Conservation (phyloP, 345 rosid species). For the Populus simonii region DNA sequence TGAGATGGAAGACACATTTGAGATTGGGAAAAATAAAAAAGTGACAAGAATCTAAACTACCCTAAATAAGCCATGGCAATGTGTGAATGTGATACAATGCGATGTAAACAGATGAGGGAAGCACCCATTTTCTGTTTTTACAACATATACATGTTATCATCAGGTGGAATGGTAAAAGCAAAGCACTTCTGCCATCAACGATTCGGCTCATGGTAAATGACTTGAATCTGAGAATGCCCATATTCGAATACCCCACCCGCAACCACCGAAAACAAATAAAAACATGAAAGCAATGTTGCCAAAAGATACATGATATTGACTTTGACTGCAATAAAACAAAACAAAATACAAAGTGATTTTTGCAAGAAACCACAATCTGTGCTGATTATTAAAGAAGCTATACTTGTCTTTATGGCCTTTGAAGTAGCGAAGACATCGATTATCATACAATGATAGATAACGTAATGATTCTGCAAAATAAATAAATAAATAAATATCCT, state of each 20-base stretch:
- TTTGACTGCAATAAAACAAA: background rate
- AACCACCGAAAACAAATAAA: background rate
- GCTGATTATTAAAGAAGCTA: background rate
- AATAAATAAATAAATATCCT: too few species aligned
- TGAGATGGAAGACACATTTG: background rate
- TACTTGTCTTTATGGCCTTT: conserved; percentile 96
- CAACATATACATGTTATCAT: background rate
- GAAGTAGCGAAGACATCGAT: conserved; percentile 93
- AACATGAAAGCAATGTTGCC: background rate
- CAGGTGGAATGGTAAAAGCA: background rate
- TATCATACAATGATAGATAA: conserved; percentile 94
- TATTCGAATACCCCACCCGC: background rate
- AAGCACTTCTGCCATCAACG: background rate
- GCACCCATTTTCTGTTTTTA: background rate
- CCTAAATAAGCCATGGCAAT: background rate
- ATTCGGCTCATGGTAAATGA: background rate
- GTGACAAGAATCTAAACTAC: background rate
- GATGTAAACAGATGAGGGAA: background rate
- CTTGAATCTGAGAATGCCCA: background rate
- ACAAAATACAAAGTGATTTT: background rate
- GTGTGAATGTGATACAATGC: background rate
- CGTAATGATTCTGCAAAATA: conserved; percentile 66
- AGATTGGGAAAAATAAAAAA: background rate
- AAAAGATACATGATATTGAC: background rate
- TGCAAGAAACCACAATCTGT: background rate